Percentiles rank a stretch among this genome's conserved stretches.
These are phyloP conservation scores for Poterioochromonas sp. DNA, from an alignment of 352 stramenopile species.

Conservation along the genomic window DNA sequence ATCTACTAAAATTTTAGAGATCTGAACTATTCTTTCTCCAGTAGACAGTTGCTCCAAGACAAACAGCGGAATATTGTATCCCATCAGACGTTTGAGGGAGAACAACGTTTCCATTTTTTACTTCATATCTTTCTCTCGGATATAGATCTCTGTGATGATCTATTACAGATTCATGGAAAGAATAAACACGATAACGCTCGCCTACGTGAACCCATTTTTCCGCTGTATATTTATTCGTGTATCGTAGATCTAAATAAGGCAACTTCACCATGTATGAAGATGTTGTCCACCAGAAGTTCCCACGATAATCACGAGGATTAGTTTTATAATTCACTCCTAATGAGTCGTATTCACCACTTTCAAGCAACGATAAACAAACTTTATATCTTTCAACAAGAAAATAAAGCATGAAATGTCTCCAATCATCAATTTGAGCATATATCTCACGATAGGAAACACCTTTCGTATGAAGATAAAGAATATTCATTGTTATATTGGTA, in stretches of 20 bases:
- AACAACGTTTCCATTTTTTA: no score
- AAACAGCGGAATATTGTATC: no score
- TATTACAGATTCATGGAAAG: background rate
- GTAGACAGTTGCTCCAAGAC: no score
- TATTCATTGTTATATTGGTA: no score
- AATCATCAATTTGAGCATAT: background rate
- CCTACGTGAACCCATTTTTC: background rate
- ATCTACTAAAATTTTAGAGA: no score
- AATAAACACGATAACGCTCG: background rate
- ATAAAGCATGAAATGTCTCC: background rate
- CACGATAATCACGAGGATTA: background rate
- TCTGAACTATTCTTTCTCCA: no score
- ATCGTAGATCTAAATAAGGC: background rate
- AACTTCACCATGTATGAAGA: background rate
- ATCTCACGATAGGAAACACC: background rate
- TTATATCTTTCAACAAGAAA: background rate
- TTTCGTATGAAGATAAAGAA: constrained; percentile 8
- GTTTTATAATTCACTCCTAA: background rate
- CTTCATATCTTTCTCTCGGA: background rate
- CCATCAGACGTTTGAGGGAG: no score
- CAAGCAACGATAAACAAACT: background rate
- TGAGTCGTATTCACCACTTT: background rate
- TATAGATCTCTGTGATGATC: background rate
- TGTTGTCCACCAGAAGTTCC: background rate
- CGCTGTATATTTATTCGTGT: background rate